Evolutionary conservation across 1,284 basidiomycete genomes (phyloP), one percentile per base, ranked within the genome.

Genomic region (Cryptococcus deneoformans): DNA sequence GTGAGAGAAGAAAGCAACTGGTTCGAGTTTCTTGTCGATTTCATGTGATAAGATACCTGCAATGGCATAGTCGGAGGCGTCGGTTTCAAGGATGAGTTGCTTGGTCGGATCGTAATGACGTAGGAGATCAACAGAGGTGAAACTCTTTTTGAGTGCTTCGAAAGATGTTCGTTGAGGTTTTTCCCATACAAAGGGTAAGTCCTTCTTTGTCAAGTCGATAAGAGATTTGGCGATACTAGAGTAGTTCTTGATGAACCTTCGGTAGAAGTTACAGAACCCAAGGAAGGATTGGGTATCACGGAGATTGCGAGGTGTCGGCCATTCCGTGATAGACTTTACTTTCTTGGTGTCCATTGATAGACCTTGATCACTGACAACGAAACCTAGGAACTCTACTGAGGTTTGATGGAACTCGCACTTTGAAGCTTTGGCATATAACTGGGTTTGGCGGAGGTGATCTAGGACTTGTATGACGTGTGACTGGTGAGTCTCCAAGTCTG

Each of bases 361-460:
- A 37, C 54, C 54, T 14, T 36, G 20, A 10, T 20, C 12, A 1
- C 49, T 43, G 6, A 56, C 34, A 5, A 56, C 29, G 40, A 24
- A 56, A 12, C 54, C 54, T 39, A 56, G 39, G 49, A 56, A 51
- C 14, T 50, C 48, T 10, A 50, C 48, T 11, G 29, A 11, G 10
- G 5, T 11, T n/a, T n/a, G 14, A 53, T 69, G 61, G 57, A 79
- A 81, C 40, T 70, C 61, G 62, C 79, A 81, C 59, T 81, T 82
- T 39, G 77, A 70, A 0, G 72, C 42, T 39, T 79, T 78, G 3
- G 72, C 59, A 58, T 65, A 80, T 1, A 82, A 67, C 0, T 68
- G 53, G 56, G 76, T 54, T 6, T 72, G 50, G 2, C 66, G 40
- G 0, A 83, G 70, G 0, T 68, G 48, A 16, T 71, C 43, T 6